Base-by-base conservation (phyloP, 139 green algal species). In the Chlamydomonas schloesseri region DNA sequence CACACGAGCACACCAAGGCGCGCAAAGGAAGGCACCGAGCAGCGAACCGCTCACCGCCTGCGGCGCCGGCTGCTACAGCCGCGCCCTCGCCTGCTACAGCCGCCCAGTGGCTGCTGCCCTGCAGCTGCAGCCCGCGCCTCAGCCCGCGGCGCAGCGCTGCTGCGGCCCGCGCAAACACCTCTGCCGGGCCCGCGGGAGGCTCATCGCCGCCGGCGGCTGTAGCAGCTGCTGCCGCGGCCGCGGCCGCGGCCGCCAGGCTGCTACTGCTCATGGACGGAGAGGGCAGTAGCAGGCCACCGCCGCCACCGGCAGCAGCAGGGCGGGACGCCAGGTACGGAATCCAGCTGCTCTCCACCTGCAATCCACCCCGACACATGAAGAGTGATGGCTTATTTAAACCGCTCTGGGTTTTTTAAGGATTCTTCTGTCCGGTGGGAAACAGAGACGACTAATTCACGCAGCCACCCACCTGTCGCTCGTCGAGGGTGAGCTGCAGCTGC, bases 41-140 rank as follows among this genome's bases (percentile, higher is more conserved):
- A n/a, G n/a, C n/a, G 8, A 50, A 8, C 42, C 6, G 42, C 42
- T 50, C 8, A 50, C 42, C 42, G 5, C 68, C 29, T 13, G 57
- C 31, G 36, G 24, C 36, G 24, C 18, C 71, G 9, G 17, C 55
- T 21, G 55, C 55, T 24, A 60, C 55, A 24, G 18, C 55, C 55
- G 20, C 18, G 6, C 55, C 55, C 18, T 60, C 55, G 55, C 23
- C 60, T 11, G 24, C 60, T 23, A 67, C 60, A 11, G 8, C 24
- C 0, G 78, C 83, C 88, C 88, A 91, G 15, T 73, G 34, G 42
- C 88, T 79, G 17, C 36, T 73, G 46, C 71, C 82, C 50, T 71
- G 60, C 36, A 91, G 78, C 64, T 74, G 68, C 78, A 91, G 72
- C 26, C 83, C 88, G 58, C 87, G 78, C 62, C 83, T 73, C n/a